A percentile compares a stretch with the other conserved stretches of the same genome.
Conservation (phyloP, 306 rosid species). For the Rubus idaeus region DNA sequence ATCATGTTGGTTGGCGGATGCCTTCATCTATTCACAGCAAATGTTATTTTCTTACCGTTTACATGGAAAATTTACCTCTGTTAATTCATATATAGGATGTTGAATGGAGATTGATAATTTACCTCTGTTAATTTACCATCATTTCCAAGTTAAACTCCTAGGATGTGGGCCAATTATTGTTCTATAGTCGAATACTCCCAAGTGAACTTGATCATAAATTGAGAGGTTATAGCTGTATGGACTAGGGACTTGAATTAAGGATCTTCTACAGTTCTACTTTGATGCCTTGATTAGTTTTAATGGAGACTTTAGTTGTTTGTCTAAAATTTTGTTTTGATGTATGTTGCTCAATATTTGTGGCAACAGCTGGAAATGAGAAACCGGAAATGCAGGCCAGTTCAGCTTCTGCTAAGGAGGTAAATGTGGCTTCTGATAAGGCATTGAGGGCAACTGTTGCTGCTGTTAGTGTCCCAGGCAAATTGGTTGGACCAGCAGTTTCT, state of each 20-base stretch:
- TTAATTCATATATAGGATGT: not conserved
- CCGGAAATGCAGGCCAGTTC: slow-evolving; percentile 41
- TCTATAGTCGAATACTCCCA: not conserved
- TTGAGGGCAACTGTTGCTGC: slow-evolving; percentile 37
- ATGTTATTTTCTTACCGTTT: not conserved
- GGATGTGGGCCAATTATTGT: not conserved
- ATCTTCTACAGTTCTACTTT: not conserved
- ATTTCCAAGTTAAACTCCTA: not conserved
- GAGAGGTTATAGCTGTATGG: not conserved
- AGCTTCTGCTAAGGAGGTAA: slow-evolving; percentile 43
- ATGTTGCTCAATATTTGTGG: slow-evolving; percentile 19
- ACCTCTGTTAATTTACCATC: not conserved
- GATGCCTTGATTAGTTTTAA: not conserved
- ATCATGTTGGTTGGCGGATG: not conserved
- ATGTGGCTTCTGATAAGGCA: slow-evolving; percentile 27
- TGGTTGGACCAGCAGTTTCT: slow-evolving; percentile 56
- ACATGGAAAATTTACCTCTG: not conserved
- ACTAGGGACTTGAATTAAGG: not conserved
- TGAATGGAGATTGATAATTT: not conserved
- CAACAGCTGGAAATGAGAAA: slow-evolving; percentile 64
- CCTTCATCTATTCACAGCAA: not conserved
- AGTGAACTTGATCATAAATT: not conserved
- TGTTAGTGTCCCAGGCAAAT: slow-evolving; percentile 37
- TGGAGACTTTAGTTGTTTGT: not conserved
- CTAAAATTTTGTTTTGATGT: slow-evolving; percentile 11